Evolutionary conservation across 2,329 filamentous ascomycete genomes (phyloP).

Genomic region (Basipetospora chlamydospora): DNA sequence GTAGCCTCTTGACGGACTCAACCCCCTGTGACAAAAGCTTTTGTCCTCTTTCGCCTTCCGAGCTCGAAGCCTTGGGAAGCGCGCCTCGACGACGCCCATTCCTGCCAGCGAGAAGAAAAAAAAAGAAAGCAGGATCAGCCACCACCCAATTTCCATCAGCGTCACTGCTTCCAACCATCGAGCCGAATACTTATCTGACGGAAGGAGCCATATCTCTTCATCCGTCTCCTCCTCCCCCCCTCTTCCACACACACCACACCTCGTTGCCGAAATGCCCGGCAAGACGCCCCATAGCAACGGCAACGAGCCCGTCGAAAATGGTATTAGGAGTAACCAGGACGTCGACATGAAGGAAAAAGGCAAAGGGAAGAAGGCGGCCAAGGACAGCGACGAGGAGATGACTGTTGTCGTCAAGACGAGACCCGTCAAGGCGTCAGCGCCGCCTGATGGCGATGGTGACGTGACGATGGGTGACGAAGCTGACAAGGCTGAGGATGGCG

Average conservation of each 20-base stretch:
- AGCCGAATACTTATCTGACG: no score
- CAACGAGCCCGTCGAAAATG: conserved; percentile 55
- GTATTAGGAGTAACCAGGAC: conserved; percentile 39
- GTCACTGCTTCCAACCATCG: no score
- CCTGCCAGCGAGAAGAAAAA: no score
- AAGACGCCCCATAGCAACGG: conserved; percentile 61
- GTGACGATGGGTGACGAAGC: conserved; percentile 51
- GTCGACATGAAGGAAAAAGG: conserved; percentile 56
- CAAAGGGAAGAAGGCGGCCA: conserved; percentile 47
- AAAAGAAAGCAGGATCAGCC: no score
- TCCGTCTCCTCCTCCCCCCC: not conserved
- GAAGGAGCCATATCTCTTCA: not conserved
- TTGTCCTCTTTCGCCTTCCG: no score
- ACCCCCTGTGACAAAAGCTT: no score
- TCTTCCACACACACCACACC: not conserved
- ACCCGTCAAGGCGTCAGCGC: conserved; percentile 49
- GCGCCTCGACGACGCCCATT: no score
- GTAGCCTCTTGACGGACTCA: no score
- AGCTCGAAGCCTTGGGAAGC: no score
- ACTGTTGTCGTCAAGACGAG: conserved; percentile 49
- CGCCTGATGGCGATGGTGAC: conserved; percentile 52
- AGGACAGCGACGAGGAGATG: conserved; percentile 66
- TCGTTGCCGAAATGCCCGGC: conserved; percentile 41
- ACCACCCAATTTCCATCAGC: no score
- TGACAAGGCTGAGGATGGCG: conserved; percentile 31